Conservation (phyloP, 2,329 filamentous ascomycete species). For the Orbilia ellipsospora region DNA sequence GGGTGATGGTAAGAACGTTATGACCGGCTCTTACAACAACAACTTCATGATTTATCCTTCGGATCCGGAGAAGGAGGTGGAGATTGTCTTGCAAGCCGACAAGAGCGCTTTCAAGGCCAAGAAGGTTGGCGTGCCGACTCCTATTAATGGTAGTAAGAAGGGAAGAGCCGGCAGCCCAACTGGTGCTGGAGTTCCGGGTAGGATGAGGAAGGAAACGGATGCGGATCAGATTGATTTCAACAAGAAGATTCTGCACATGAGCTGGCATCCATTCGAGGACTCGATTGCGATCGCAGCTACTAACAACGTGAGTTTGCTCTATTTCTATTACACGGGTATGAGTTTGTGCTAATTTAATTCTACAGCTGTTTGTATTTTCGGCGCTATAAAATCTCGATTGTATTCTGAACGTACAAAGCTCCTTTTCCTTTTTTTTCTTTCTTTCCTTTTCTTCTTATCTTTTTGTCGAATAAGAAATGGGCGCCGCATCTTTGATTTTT, state of each 20-base stretch:
- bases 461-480: conserved; percentile 32
- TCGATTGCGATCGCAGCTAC: conserved; percentile 99
- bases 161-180: conserved; percentile 90
- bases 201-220: conserved; percentile 99
- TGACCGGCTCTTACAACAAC: conserved; percentile 99
- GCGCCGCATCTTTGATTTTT: conserved; percentile 45
- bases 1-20: conserved; percentile 97
- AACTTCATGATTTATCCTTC: conserved; percentile 99
- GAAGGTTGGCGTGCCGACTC: conserved; percentile 97
- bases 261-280: conserved; percentile 99
- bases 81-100: conserved; percentile 96
- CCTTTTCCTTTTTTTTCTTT: background rate
- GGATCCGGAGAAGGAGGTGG: conserved; percentile 93
- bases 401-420: conserved; percentile 40
- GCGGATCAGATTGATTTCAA: conserved; percentile 99
- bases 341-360: conserved; percentile 16
- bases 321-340: background rate
- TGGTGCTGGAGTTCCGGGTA: conserved; percentile 80
- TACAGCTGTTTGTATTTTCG: conserved; percentile 80
- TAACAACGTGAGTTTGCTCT: conserved; percentile 83
- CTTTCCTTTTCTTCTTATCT: conserved; percentile 10
- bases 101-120: conserved; percentile 99
- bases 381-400: conserved; percentile 69
- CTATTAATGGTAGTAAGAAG: conserved; percentile 94
- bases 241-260: conserved; percentile 99